Evolutionary conservation across 164 flowering plant species (phyloP), one percentile per base, ranked within the genome.

Genomic region (Liriodendron chinense): DNA sequence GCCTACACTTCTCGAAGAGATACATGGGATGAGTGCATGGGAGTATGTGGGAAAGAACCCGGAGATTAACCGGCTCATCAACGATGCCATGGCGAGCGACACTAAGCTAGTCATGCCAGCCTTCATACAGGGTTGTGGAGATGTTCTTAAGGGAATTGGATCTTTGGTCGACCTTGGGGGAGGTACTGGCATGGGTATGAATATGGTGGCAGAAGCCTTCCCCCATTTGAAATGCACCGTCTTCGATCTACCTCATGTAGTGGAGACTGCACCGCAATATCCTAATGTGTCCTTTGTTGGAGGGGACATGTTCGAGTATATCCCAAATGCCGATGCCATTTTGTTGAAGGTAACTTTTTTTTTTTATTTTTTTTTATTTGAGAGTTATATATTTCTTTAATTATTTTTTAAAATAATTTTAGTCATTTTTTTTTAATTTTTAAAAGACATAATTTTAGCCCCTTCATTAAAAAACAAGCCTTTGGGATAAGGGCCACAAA

Each of bases 161-260:
- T 70, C 72, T 48, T 3, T 70, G 72, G 72, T 70, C 10, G 72
- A 70, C 47, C 57, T 70, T 1, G 72, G 72, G 18, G 72, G 72
- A 7, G 72, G 72, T 21, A 70, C 59, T 3, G 72, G 72, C 25
- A 48, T 50, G 34, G 72, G 61, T n/a, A 28, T 48, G 34, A 22
- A 48, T 14, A 28, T 28, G 25, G 25, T 70, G 23, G 61, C 59
- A 10, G 61, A 70, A 28, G 72, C 72, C 23, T 70, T 70, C 61
- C 72, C 72, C 1, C 56, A 24, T n/a, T 1, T 70, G 12, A 70
- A 49, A 9, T 70, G 56, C 72, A 49, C 26, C 20, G 59, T 70
- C 23, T 48, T 9, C 5, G 72, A 70, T 48, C 62, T 70, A 3
- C 72, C 72, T 20, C 72, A 70, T 47, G 72, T 70, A 9, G 59